phyloP scores from a whole-genome alignment of 2,329 filamentous ascomycete genomes.

The Fusarium xyrophilum region DNA sequence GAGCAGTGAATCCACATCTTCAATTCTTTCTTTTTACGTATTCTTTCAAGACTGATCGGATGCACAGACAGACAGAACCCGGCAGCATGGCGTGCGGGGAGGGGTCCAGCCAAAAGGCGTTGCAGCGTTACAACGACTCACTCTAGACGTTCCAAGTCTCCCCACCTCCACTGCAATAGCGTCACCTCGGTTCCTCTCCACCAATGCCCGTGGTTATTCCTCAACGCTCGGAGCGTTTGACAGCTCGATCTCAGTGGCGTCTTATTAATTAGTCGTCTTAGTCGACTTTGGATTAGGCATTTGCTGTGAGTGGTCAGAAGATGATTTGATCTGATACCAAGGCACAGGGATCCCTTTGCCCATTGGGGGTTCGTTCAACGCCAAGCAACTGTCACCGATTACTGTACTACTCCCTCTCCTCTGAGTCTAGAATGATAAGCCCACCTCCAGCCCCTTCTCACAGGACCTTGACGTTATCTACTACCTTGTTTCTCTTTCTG shows the following conservation, averaged over 20 bases:
- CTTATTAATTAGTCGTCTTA: conserved; percentile 24
- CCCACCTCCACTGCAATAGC: conserved; percentile 25
- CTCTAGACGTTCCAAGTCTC: background rate
- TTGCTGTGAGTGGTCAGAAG: background rate
- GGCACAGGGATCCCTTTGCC: background rate
- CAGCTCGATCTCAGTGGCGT: conserved; percentile 30
- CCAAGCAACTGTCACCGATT: conserved; percentile 34
- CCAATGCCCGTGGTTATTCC: conserved; percentile 17
- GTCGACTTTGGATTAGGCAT: conserved; percentile 2
- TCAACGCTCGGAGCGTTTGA: conserved; percentile 34
- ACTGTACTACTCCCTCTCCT: conserved; percentile 2
- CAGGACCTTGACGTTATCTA: conserved; percentile 19
- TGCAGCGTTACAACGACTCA: conserved; percentile 11
- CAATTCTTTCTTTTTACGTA: conserved; percentile 1
- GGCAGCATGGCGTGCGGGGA: conserved; percentile 22
- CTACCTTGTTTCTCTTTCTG: conserved; percentile 3
- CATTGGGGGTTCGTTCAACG: conserved; percentile 19
- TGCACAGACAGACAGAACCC: conserved; percentile 11
- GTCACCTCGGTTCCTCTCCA: conserved; percentile 19
- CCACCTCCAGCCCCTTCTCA: conserved; percentile 36
- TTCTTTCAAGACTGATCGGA: background rate
- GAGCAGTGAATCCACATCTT: background rate
- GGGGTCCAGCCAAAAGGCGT: conserved; percentile 19
- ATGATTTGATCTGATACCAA: conserved; percentile 6
- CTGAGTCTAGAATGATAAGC: conserved; percentile 36